Percentiles rank a stretch among this genome's conserved stretches.
Conservation (phyloP, 148 eudicot genomes). For the Chenopodium berlandieri region DNA sequence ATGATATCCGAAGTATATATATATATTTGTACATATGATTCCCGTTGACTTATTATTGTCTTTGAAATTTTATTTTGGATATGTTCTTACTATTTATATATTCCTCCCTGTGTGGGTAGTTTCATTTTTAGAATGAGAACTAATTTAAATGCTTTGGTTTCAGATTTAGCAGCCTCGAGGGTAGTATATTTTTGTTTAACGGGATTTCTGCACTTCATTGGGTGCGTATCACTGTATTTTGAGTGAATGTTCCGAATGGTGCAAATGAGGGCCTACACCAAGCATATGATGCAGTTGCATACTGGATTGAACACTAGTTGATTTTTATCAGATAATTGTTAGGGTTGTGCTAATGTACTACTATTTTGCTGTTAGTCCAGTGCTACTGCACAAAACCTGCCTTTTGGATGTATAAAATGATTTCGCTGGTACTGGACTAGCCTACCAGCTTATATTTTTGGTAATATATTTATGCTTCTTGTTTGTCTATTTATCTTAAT, state of each 20-base stretch:
- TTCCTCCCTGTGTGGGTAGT: not conserved
- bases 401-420: not conserved
- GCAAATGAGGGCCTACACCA: not conserved
- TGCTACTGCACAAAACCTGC: not conserved
- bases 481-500: not conserved
- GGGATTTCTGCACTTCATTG: not conserved
- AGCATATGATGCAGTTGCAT: constrained; percentile 3
- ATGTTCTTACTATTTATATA: too few species aligned
- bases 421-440: not conserved
- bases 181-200: not conserved
- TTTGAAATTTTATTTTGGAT: not conserved
- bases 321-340: not conserved
- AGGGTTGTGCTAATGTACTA: not conserved
- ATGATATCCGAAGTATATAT: too few species aligned
- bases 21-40: too few species aligned
- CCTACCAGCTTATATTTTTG: not conserved
- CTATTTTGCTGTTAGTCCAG: not conserved
- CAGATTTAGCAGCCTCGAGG: constrained; percentile 20
- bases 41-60: not conserved
- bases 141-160: not conserved
- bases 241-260: not conserved
- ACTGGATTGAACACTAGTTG: not conserved
- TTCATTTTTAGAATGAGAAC: not conserved
- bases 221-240: not conserved
- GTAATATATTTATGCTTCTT: not conserved